Percentiles rank a stretch among this genome's conserved stretches.
Conservation (phyloP, 1,139 yeast species). For the Scheffersomyces cryptocercus region DNA sequence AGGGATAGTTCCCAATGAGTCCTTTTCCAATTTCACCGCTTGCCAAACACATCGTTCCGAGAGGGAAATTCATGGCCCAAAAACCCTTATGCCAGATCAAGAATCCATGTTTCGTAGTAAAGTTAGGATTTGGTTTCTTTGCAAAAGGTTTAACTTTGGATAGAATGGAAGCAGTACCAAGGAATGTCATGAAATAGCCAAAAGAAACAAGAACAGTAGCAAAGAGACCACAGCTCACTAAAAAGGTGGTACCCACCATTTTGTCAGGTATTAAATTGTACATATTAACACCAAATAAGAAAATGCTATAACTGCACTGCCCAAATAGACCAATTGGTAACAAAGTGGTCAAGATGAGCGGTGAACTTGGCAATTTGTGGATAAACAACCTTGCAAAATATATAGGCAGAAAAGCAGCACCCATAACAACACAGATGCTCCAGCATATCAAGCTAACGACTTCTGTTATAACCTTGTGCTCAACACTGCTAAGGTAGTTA, state of each 20-base stretch:
- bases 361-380: conserved; percentile 56
- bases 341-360: conserved; percentile 52
- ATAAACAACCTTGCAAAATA: conserved; percentile 60
- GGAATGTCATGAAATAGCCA: conserved; percentile 64
- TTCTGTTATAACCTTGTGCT: conserved; percentile 52
- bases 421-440: conserved; percentile 66
- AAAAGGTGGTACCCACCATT: background rate
- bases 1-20: background rate
- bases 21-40: conserved; percentile 3
- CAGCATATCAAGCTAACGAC: conserved; percentile 59
- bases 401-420: conserved; percentile 53
- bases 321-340: conserved; percentile 70
- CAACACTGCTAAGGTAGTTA: conserved; percentile 37
- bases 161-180: conserved; percentile 49
- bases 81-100: conserved; percentile 13
- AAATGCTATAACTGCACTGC: conserved; percentile 76
- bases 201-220: conserved; percentile 1
- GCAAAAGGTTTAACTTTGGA: conserved; percentile 38
- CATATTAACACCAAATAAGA: conserved; percentile 53
- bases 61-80: conserved; percentile 20
- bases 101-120: conserved; percentile 11
- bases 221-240: background rate
- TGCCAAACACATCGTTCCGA: conserved; percentile 18
- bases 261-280: conserved; percentile 14
- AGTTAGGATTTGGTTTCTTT: conserved; percentile 21